Base-by-base conservation (phyloP, 768 basidiomycete species). In the Coprinopsis cinerea region DNA sequence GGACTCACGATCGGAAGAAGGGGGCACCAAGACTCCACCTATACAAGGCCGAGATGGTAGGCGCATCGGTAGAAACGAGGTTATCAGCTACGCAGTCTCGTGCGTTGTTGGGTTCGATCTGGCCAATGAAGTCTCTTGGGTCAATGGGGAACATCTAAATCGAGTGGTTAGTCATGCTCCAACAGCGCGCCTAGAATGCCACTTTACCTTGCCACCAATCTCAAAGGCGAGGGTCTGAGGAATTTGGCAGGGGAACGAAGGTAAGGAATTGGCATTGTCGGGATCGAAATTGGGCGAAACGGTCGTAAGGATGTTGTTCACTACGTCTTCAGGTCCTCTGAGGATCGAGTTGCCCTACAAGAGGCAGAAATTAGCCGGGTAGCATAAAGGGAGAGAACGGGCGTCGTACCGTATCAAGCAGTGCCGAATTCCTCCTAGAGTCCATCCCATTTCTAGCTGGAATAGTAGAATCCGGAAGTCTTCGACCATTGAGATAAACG, bases 11-110 rank as follows among this genome's bases (percentile, higher is more conserved):
- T 60, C 82, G 83, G 48, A 87, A 62, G 56, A 86, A 87, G 0
- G 85, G 84, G 55, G 77, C 78, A 2, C 85, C 85, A 20, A 88
- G 69, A 65, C 78, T 86, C 85, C 85, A 88, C 42, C 81, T 76
- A 58, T 79, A 86, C 25, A 82, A 56, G 10, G 75, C 66, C 3
- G 77, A 76, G 11, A 63, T 57, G 30, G 63, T 58, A 1, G 84
- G 85, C 2, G 82, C 67, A 56, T 87, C 85, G 2, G 83, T 86
- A 3, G 71, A 48, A 0, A 77, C 79, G 24, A 87, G 44, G 42
- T 79, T 81, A 56, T 72, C 68, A 2, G 82, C 76, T 14, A 69
- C 61, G 53, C 85, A 88, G 2, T 64, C 68, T 13, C 67, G 61
- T 0, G 69, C 67, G 36, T 75, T 62, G 14, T 61, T 66, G 0